Conservation (phyloP, 2,329 filamentous ascomycete genomes). For the Pezicula carpinea region DNA sequence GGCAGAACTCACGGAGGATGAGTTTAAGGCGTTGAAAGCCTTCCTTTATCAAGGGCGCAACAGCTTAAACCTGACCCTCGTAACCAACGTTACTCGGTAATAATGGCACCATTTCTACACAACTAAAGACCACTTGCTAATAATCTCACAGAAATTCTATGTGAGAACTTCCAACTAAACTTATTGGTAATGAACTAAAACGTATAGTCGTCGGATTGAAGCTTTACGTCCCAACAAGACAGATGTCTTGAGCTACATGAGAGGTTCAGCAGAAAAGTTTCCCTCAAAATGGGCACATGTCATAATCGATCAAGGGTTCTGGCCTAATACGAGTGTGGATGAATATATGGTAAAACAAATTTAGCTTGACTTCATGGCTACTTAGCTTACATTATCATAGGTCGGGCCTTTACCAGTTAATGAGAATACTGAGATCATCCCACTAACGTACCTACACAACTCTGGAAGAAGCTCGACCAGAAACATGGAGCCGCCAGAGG, state of each 20-base stretch:
- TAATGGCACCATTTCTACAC: background rate
- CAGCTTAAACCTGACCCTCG: background rate
- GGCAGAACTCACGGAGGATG: background rate
- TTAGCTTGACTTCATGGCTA: too few relatives aligned
- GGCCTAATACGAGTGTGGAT: background rate
- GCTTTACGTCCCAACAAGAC: conserved; percentile 3
- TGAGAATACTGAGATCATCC: background rate
- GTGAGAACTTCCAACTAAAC: background rate
- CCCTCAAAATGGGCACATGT: conserved; percentile 2
- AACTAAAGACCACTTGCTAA: background rate
- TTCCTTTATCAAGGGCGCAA: background rate
- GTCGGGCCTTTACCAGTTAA: conserved; percentile 3
- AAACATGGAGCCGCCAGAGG: background rate
- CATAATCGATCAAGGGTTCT: background rate
- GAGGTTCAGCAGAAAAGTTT: background rate
- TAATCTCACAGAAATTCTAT: background rate
- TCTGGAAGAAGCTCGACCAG: conserved; percentile 2
- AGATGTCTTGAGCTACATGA: background rate
- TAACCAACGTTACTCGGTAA: background rate
- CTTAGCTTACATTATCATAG: background rate
- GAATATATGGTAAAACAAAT: background rate
- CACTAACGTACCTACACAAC: conserved; percentile 1
- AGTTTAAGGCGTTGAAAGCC: background rate
- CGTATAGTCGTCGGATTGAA: background rate
- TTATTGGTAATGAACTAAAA: background rate